Conservation (phyloP, 148 eudicot species). For the Drosera capensis region DNA sequence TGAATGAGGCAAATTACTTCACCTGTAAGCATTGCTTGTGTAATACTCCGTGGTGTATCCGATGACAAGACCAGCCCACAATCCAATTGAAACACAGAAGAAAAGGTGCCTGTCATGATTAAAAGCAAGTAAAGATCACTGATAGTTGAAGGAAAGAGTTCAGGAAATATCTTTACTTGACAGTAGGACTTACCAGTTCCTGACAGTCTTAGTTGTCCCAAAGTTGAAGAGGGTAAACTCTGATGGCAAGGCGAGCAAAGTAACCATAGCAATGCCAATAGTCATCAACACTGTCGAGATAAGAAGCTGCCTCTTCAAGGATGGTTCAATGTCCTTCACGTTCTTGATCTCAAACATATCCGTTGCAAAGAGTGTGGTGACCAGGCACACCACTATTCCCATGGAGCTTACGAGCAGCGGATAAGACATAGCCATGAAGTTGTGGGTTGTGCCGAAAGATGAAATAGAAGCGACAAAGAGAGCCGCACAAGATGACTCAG, state of each 20-base stretch:
- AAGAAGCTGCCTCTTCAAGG: conserved; percentile 17
- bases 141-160: too few relatives aligned
- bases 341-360: conserved; percentile 14
- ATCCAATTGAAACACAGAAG: conserved; percentile 18
- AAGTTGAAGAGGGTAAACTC: conserved; percentile 18
- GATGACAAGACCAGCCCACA: conserved; percentile 23
- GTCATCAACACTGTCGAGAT: conserved; percentile 23
- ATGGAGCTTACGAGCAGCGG: conserved; percentile 21
- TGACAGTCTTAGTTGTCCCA: conserved; percentile 13
- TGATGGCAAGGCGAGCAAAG: conserved; percentile 13
- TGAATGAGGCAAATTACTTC: not conserved
- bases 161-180: too few relatives aligned
- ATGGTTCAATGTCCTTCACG: conserved; percentile 16
- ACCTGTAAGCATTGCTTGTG: conserved; percentile 24
- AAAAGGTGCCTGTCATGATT: conserved; percentile 14
- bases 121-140: not conserved
- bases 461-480: conserved; percentile 21
- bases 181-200: conserved; percentile 15
- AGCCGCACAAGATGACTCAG: conserved; percentile 20
- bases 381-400: conserved; percentile 20
- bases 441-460: conserved; percentile 13
- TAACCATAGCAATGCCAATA: conserved; percentile 19
- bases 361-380: conserved; percentile 18
- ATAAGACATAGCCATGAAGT: conserved; percentile 19
- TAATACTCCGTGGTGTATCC: conserved; percentile 19